Percentiles rank a stretch among this genome's conserved stretches.
phyloP scores from a whole-genome alignment of 2,329 filamentous ascomycete species.

The Ophiocordyceps australis region DNA sequence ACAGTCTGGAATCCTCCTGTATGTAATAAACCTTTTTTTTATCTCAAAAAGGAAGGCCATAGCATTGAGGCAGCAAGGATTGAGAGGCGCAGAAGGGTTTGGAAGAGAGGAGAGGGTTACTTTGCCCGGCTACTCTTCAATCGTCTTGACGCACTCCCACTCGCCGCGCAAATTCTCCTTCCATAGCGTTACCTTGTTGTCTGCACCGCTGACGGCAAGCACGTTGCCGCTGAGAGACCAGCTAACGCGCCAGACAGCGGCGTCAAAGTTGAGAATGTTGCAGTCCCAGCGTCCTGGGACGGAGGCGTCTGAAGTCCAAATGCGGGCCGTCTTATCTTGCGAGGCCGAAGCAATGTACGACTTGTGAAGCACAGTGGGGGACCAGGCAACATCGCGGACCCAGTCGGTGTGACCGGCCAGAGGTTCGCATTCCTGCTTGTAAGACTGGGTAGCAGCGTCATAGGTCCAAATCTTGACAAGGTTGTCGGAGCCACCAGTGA shows the following conservation, averaged over 20 bases:
- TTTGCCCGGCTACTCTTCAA: constrained; percentile 51
- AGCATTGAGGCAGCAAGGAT: no score
- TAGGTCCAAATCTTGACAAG: constrained; percentile 85
- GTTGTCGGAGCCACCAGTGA: constrained; percentile 90
- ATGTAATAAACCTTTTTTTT: no score
- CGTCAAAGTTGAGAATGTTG: constrained; percentile 75
- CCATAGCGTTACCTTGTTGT: constrained; percentile 96
- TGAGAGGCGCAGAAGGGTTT: constrained; percentile 1
- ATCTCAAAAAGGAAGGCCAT: no score
- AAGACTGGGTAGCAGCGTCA: constrained; percentile 41
- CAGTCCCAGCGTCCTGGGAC: constrained; percentile 61
- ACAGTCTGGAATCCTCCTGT: no score
- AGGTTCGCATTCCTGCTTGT: constrained; percentile 42
- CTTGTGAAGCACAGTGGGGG: constrained; percentile 84
- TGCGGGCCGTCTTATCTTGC: constrained; percentile 92
- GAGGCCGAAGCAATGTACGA: constrained; percentile 91
- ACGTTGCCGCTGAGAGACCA: constrained; percentile 97
- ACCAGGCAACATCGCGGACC: constrained; percentile 97
- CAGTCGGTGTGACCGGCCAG: constrained; percentile 80
- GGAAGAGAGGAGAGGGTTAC: not conserved
- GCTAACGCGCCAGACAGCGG: constrained; percentile 86
- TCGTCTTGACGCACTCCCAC: constrained; percentile 94
- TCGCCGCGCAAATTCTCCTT: constrained; percentile 95
- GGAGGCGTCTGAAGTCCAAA: constrained; percentile 65
- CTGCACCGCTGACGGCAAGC: constrained; percentile 76